Evolutionary conservation across 1,139 yeast species (phyloP).

Genomic region (Suhomyces taliae): DNA sequence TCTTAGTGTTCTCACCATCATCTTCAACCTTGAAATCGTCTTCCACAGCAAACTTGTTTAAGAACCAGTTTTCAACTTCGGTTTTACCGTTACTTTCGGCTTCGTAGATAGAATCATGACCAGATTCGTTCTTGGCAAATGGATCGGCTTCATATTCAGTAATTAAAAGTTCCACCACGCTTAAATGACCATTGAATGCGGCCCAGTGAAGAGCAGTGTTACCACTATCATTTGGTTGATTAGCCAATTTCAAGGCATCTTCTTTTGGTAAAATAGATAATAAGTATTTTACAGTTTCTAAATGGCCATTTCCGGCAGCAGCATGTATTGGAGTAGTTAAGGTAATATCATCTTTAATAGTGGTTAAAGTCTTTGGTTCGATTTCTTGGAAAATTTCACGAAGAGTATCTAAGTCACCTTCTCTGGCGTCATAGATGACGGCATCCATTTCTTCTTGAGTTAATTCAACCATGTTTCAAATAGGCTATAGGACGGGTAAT

Average conservation of each 20-base stretch:
- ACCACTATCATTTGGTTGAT: slow-evolving; percentile 71
- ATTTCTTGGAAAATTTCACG: slow-evolving; percentile 65
- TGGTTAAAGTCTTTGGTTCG: slow-evolving; percentile 48
- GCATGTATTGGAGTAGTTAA: slow-evolving; percentile 81
- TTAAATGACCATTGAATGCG: slow-evolving; percentile 79
- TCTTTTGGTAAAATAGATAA: slow-evolving; percentile 48
- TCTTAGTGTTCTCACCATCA: slow-evolving; percentile 46
- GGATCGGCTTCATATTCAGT: slow-evolving; percentile 81
- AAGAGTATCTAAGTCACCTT: slow-evolving; percentile 78
- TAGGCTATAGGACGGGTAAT: too few relatives aligned
- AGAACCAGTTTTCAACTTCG: slow-evolving; percentile 69
- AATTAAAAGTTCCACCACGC: slow-evolving; percentile 66
- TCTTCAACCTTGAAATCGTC: slow-evolving; percentile 51
- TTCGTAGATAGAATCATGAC: slow-evolving; percentile 84
- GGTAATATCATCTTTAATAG: slow-evolving; percentile 62
- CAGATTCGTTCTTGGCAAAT: slow-evolving; percentile 67
- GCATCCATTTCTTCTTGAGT: slow-evolving; percentile 81
- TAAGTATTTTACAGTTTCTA: slow-evolving; percentile 63
- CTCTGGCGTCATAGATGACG: slow-evolving; percentile 79
- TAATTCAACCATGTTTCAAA: slow-evolving; percentile 20
- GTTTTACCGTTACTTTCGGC: slow-evolving; percentile 74
- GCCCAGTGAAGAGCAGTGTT: slow-evolving; percentile 98
- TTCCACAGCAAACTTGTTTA: slow-evolving; percentile 71
- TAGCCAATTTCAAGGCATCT: slow-evolving; percentile 50
- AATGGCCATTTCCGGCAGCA: slow-evolving; percentile 94